Conservation (phyloP, 2,329 filamentous ascomycete species). For the Alternaria panax region DNA sequence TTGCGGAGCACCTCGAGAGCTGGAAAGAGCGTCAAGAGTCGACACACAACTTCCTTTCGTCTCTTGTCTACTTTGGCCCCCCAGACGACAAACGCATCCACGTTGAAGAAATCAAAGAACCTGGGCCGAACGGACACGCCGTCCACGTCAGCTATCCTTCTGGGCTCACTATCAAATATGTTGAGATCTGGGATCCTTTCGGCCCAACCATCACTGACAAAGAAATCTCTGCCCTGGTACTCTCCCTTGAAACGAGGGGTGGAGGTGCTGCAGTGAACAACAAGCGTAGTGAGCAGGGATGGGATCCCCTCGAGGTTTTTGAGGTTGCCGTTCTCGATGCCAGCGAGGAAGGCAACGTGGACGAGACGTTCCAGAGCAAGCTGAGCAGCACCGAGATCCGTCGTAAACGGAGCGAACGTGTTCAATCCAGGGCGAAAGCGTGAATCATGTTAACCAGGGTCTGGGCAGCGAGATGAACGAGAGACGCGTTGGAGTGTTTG, state of each 20-base stretch:
- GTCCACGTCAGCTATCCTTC: constrained; percentile 66
- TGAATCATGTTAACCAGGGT: constrained; percentile 16
- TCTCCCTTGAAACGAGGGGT: constrained; percentile 85
- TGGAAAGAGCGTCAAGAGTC: constrained; percentile 77
- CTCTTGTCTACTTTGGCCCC: constrained; percentile 66
- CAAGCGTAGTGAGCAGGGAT: constrained; percentile 77
- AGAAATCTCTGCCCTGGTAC: constrained; percentile 78
- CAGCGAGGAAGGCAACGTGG: constrained; percentile 58
- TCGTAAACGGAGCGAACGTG: constrained; percentile 49
- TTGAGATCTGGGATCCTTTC: constrained; percentile 85
- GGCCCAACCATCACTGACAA: constrained; percentile 89
- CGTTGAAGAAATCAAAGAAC: constrained; percentile 55
- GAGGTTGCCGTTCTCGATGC: constrained; percentile 89
- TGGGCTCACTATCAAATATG: constrained; percentile 75
- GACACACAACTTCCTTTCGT: constrained; percentile 74
- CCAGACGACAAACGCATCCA: constrained; percentile 53
- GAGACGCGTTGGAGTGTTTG: constrained; percentile 17
- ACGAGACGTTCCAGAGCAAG: constrained; percentile 77
- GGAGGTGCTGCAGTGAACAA: constrained; percentile 88
- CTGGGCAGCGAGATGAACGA: constrained; percentile 4
- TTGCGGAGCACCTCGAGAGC: constrained; percentile 77
- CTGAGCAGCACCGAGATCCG: constrained; percentile 90
- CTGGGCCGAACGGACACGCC: constrained; percentile 60
- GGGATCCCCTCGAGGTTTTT: constrained; percentile 78
- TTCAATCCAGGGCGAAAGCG: constrained; percentile 31